phyloP scores from a whole-genome alignment of 805 yeast genomes.

The Pichia thaimueangensis region DNA sequence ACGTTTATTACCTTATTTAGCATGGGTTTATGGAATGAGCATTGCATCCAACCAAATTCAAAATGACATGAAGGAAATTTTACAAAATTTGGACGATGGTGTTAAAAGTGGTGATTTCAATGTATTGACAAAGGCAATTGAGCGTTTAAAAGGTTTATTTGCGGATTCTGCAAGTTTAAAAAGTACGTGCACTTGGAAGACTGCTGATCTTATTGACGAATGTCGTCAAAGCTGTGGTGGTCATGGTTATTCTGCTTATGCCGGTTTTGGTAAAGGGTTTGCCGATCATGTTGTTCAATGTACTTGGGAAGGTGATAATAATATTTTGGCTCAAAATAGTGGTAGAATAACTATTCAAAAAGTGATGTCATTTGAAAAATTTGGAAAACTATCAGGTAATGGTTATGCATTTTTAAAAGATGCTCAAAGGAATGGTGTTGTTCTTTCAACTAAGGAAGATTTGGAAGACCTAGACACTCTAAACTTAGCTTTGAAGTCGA shows the following conservation, averaged over 20 bases:
- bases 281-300: constrained; percentile 96
- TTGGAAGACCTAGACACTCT: constrained; percentile 28
- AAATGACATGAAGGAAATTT: constrained; percentile 42
- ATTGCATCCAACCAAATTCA: constrained; percentile 63
- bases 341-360: constrained; percentile 70
- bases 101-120: constrained; percentile 43
- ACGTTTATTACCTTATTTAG: constrained; percentile 78
- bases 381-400: constrained; percentile 31
- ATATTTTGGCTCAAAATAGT: constrained; percentile 72
- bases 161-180: constrained; percentile 82
- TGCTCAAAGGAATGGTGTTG: constrained; percentile 25
- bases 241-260: constrained; percentile 90
- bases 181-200: constrained; percentile 84
- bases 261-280: constrained; percentile 84
- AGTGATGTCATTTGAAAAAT: constrained; percentile 31
- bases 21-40: constrained; percentile 69
- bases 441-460: constrained; percentile 25
- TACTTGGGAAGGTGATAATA: constrained; percentile 98
- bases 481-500: constrained; percentile 34
- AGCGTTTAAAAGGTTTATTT: constrained; percentile 68
- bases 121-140: constrained; percentile 41
- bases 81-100: constrained; percentile 49
- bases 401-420: constrained; percentile 35
- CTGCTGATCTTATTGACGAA: constrained; percentile 76
- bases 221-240: constrained; percentile 95